Conservation (phyloP, 257 asterid species). For the Rehmannia glutinosa region DNA sequence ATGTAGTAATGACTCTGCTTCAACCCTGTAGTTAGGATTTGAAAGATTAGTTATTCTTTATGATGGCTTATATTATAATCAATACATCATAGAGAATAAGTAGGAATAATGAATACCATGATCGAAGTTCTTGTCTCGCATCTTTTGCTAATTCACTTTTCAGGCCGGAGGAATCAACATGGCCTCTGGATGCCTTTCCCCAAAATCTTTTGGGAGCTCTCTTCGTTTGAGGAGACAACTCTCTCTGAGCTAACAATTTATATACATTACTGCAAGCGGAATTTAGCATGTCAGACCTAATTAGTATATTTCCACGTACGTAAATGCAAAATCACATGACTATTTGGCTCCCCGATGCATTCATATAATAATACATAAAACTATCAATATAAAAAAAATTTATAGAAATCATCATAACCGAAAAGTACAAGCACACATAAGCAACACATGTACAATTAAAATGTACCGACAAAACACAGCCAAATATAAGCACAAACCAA, state of each 20-base stretch:
- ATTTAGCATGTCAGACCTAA: constrained; percentile 22
- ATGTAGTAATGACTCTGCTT: constrained; percentile 79
- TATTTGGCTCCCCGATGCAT: background rate
- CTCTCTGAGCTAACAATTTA: constrained; percentile 73
- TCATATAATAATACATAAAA: background rate
- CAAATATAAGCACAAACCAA: background rate
- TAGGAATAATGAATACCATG: constrained; percentile 51
- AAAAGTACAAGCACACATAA: background rate
- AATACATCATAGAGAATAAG: background rate
- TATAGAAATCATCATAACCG: background rate
- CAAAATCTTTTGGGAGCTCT: constrained; percentile 63
- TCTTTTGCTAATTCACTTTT: constrained; percentile 59
- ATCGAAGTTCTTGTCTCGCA: constrained; percentile 75
- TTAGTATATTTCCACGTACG: background rate
- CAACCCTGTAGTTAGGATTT: constrained; percentile 59
- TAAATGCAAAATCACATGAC: background rate
- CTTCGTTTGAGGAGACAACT: constrained; percentile 73
- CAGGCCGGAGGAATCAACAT: constrained; percentile 36
- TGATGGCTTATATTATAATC: background rate
- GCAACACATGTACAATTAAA: constrained; percentile 12
- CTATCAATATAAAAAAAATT: background rate
- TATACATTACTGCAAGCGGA: constrained; percentile 58
- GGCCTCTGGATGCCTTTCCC: constrained; percentile 50
- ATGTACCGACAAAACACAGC: background rate
- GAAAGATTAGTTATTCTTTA: background rate